phyloP scores from a whole-genome alignment of 192 early-diverging fungal genomes.

The Entomortierella chlamydospora region DNA sequence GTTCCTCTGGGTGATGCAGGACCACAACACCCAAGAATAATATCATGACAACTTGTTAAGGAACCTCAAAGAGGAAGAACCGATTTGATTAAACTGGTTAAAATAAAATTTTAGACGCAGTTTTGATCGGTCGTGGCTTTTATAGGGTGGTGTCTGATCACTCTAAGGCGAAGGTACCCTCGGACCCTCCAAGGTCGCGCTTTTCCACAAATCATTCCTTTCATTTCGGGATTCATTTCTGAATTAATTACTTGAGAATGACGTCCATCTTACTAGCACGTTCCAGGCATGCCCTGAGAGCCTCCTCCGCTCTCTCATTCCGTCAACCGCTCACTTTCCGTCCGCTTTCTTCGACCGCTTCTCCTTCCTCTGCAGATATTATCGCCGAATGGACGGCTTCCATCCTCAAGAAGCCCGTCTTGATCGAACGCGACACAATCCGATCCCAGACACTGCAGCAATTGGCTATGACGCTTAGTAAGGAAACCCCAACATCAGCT shows the following conservation, averaged over 20 bases:
- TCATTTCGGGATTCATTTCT: neutral
- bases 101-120: neutral
- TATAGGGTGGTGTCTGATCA: no score
- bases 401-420: constrained; percentile 34
- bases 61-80: no score
- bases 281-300: constrained; percentile 8
- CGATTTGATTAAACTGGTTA: no score
- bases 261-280: constrained; percentile 2
- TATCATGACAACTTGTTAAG: no score
- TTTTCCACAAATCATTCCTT: no score
- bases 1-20: no score
- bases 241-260: constrained; percentile 10
- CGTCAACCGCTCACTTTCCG: neutral
- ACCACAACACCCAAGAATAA: no score
- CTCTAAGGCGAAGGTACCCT: no score
- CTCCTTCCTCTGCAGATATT: constrained; percentile 26
- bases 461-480: constrained; percentile 45
- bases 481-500: constrained; percentile 5
- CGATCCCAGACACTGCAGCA: constrained; percentile 34
- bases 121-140: neutral
- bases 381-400: constrained; percentile 28
- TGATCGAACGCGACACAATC: constrained; percentile 47
- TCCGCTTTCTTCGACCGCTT: constrained; percentile 5
- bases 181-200: no score
- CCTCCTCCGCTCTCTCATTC: neutral